Evolutionary conservation across 805 yeast genomes (phyloP), one percentile per base, ranked within the genome.

Genomic region (Yamadazyma laniorum): DNA sequence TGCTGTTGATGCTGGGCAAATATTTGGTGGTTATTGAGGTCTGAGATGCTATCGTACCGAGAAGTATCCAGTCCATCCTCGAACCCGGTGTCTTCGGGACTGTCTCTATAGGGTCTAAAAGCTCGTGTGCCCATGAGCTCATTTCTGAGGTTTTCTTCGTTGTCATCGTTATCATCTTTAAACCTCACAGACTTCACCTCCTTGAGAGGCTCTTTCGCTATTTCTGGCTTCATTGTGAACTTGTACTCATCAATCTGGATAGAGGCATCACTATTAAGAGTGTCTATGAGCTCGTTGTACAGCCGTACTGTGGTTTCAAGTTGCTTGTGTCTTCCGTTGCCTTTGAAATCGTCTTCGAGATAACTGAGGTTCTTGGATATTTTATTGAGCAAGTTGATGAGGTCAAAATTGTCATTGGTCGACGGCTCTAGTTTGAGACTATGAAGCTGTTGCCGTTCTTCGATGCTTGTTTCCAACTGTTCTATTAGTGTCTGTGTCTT

Each of bases 1-100:
- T 56, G 61, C 47, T 69, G 74, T 41, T 67, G 72, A 44, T 68
- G 72, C 41, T 53, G 61, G 6, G 72, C 71, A 53, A 63, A 69
- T 33, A 69, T 35, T 43, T 64, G 71, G 28, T 61, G 70, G 46
- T 66, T 66, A 23, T 61, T 48, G 18, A 49, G 48, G 26, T 52
- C 49, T 34, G 49, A 48, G 0, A 45, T 34, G 8, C 28, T 32
- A 6, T 46, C 32, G 9, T 21, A 6, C 23, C 9, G 23, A 6
- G 23, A 21, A 6, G 23, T 21, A 7, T 21, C 23, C 23, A 21
- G 23, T 21, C 9, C 23, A 21, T 21, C 23, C 9, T 21, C 23
- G 23, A 21, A 21, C 18, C 40, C 49, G 4, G 28, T 26, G 12
- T 32, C 41, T 12, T 42, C 46, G 2, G 38, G 39, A 9, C 56